These are phyloP conservation scores for Fusarium zealandicum DNA, from an alignment of 2,329 filamentous ascomycete species.

Conservation along the genomic window DNA sequence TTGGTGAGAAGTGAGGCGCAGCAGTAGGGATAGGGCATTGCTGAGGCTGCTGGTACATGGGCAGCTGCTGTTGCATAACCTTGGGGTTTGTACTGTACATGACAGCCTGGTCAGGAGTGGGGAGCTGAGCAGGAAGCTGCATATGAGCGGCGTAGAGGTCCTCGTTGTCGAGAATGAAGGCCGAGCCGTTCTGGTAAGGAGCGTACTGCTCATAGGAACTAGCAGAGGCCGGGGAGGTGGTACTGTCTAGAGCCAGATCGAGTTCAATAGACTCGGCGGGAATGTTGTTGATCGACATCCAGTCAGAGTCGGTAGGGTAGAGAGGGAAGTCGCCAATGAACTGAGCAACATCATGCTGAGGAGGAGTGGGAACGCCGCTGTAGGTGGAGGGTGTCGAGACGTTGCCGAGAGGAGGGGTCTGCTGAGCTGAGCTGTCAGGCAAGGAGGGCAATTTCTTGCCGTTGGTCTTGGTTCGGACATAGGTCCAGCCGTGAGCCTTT, in stretches of 20 bases:
- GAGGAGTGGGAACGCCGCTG: constrained; percentile 65
- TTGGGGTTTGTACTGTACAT: constrained; percentile 51
- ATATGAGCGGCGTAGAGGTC: constrained; percentile 67
- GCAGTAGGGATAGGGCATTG: constrained; percentile 38
- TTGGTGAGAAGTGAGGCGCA: constrained; percentile 69
- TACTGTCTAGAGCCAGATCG: constrained; percentile 49
- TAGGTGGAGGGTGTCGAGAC: constrained; percentile 66
- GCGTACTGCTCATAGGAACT: constrained; percentile 61
- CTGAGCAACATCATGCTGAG: constrained; percentile 54
- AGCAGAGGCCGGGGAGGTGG: constrained; percentile 50
- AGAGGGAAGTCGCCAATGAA: constrained; percentile 55
- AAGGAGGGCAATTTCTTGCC: constrained; percentile 66
- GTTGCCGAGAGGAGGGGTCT: constrained; percentile 67
- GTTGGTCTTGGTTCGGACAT: constrained; percentile 91
- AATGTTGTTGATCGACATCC: constrained; percentile 47
- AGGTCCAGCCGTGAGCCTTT: constrained; percentile 91
- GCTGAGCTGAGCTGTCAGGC: constrained; percentile 56
- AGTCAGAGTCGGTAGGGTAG: constrained; percentile 58
- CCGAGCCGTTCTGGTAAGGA: constrained; percentile 65
- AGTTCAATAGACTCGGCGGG: constrained; percentile 49
- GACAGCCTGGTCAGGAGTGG: constrained; percentile 45
- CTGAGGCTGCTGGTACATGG: constrained; percentile 40
- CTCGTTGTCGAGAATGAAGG: constrained; percentile 67
- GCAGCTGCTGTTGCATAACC: constrained; percentile 52
- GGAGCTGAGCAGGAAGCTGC: constrained; percentile 61